Evolutionary conservation across 352 stramenopile genomes (phyloP), one percentile per base, ranked within the genome.

Genomic region (Globisporangium perplexum): DNA sequence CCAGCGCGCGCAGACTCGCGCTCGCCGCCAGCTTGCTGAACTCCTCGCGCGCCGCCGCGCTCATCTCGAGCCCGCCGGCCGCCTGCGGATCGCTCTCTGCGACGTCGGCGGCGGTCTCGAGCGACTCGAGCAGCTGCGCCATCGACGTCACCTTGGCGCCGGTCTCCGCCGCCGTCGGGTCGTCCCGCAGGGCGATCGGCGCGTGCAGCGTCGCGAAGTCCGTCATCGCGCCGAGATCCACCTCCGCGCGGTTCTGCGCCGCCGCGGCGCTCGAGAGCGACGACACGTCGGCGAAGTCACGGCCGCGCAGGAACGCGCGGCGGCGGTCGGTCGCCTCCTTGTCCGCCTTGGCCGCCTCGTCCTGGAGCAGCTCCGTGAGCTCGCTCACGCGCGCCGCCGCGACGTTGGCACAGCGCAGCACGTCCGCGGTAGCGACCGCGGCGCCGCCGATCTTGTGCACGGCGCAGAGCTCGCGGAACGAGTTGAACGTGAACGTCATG

Each of bases 401-500:
- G 41, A 93, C 68, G 43, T 89, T 76, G 11, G 84, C 86, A 49
- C 84, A 96, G 5, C 67, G 69, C 42, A 95, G 65, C 45, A 96
- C 77, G 43, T 87, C 74, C 31, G 67, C 64, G 20, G 65, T 73
- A 3, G 79, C 82, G 49, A 92, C 67, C 26, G 81, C 68, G 18
- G 81, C 70, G 24, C 90, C 91, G 50, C 88, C 88, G 59, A 95
- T 93, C 63, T 97, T 95, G 66, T 94, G 85, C 53, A 97, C 74
- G 11, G 82, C 79, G 55, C 88, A 95, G 31, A 97, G 68, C 64
- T 97, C 90, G 18, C 86, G 81, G 69, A 97, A 96, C 45, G 83
- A 93, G 58, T 96, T 97, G 57, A 97, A 88, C 30, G 87, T 93
- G 65, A 96, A 95, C 20, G 82, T 96, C 56, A 93, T 82, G 26